Percentiles rank a stretch among this genome's conserved stretches.
These are phyloP conservation scores for Paracamarosporium sp. DNA, from an alignment of 2,329 filamentous ascomycete species.

Conservation along the genomic window DNA sequence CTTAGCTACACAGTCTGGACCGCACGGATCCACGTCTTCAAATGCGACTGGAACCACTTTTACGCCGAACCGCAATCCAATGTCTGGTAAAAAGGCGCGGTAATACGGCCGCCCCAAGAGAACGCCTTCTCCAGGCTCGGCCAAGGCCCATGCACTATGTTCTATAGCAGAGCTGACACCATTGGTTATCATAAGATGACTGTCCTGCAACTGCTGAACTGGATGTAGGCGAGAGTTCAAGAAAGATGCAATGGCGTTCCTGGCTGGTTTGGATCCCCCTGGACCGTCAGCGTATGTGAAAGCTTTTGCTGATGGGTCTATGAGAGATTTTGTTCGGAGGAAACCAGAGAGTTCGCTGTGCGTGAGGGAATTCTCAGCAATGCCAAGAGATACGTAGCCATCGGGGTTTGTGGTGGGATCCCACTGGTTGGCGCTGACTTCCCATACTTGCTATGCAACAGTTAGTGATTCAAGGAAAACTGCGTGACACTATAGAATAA, in stretches of 20 bases:
- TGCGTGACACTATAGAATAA: too few relatives aligned
- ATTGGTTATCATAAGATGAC: constrained; percentile 49
- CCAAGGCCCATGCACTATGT: constrained; percentile 49
- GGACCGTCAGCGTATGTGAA: constrained; percentile 54
- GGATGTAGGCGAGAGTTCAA: constrained; percentile 45
- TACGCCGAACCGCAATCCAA: constrained; percentile 52
- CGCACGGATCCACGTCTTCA: constrained; percentile 52
- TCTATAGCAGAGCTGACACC: constrained; percentile 53
- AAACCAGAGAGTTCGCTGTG: constrained; percentile 53
- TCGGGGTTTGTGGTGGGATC: constrained; percentile 49
- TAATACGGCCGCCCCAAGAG: constrained; percentile 57
- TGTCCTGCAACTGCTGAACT: constrained; percentile 32
- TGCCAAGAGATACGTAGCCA: constrained; percentile 59
- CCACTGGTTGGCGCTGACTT: constrained; percentile 56
- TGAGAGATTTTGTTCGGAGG: constrained; percentile 48
- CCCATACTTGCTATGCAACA: constrained; percentile 16
- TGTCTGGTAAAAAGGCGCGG: constrained; percentile 56
- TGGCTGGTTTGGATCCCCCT: constrained; percentile 45
- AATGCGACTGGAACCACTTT: constrained; percentile 55
- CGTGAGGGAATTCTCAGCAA: constrained; percentile 63
- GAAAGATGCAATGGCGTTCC: constrained; percentile 43
- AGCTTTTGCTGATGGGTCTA: constrained; percentile 9
- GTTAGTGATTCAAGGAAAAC: neutral
- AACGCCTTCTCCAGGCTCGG: constrained; percentile 50
- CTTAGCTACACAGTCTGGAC: constrained; percentile 47